Conservation (phyloP, 495 filamentous ascomycete genomes). For the Pseudoneurospora amorphoporcata region DNA sequence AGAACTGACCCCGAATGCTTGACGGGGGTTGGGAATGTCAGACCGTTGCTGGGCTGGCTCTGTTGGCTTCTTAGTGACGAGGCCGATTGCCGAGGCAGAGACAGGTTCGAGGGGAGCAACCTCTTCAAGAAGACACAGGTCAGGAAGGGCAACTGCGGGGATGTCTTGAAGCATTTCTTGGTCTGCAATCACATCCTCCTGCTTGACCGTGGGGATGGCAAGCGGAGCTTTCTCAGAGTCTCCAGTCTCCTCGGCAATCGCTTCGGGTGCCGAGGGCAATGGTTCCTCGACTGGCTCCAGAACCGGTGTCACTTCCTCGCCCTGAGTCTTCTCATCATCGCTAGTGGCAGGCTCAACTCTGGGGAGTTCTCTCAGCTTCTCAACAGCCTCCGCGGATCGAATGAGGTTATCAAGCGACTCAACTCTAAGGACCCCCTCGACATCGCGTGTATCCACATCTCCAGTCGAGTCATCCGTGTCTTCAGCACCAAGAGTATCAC, state of each 20-base stretch:
- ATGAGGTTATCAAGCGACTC: not conserved
- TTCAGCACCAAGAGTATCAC: not conserved
- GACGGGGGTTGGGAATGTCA: not conserved
- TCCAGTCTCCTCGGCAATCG: not conserved
- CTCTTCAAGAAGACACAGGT: not conserved
- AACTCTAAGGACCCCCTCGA: not conserved
- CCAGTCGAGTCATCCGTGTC: not conserved
- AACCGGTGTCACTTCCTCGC: not conserved
- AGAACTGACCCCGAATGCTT: not conserved
- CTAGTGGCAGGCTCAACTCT: not conserved
- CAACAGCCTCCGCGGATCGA: not conserved
- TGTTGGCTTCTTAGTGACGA: not conserved
- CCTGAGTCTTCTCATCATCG: not conserved
- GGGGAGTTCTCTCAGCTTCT: not conserved
- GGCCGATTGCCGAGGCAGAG: not conserved
- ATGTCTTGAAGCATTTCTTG: not conserved
- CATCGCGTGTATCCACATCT: not conserved
- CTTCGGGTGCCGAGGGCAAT: not conserved
- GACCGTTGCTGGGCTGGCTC: not conserved
- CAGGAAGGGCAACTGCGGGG: not conserved
- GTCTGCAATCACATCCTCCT: not conserved
- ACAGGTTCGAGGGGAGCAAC: not conserved
- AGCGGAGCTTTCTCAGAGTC: not conserved
- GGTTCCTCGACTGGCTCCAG: not conserved
- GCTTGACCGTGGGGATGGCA: not conserved